These are phyloP conservation scores for Globisporangium yorkense DNA, from an alignment of 352 stramenopile genomes.

Conservation along the genomic window DNA sequence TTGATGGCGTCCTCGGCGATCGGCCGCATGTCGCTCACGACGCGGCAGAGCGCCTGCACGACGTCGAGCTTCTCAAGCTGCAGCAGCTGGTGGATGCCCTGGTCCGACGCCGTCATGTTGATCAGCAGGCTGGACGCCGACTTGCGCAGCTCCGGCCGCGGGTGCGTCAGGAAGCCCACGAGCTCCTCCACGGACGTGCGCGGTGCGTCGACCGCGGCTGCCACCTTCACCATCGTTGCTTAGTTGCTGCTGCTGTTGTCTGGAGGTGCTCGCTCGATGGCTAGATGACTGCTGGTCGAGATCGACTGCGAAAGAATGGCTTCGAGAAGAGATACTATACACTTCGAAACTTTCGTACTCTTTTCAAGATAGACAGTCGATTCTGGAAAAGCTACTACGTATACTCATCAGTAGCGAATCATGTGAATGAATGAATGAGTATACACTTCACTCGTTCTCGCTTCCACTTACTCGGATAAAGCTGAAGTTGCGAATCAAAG, in stretches of 20 bases:
- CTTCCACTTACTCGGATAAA: too few relatives aligned
- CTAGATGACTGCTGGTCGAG: too few relatives aligned
- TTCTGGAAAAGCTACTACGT: too few relatives aligned
- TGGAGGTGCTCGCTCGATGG: not conserved
- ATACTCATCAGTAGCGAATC: too few relatives aligned
- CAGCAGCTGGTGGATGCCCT: constrained; percentile 72
- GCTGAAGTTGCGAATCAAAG: too few relatives aligned
- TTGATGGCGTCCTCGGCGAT: constrained; percentile 86
- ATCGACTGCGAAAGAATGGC: too few relatives aligned
- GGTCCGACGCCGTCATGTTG: constrained; percentile 79
- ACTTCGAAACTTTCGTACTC: too few relatives aligned
- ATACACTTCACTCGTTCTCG: too few relatives aligned
- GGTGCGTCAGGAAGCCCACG: constrained; percentile 75
- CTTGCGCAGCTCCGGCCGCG: constrained; percentile 80
- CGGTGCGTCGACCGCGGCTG: constrained; percentile 33
- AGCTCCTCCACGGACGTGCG: constrained; percentile 79
- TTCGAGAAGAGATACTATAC: too few relatives aligned
- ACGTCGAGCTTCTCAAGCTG: constrained; percentile 66
- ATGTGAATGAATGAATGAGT: too few relatives aligned
- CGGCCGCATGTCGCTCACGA: constrained; percentile 79
- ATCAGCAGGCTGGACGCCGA: constrained; percentile 76
- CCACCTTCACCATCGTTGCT: constrained; percentile 30
- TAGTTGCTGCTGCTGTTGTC: not conserved
- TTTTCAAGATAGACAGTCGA: too few relatives aligned
- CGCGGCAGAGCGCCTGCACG: constrained; percentile 67